Percentiles rank a stretch among this genome's conserved stretches.
phyloP scores from a whole-genome alignment of 768 basidiomycete species.

The Imleria badia region DNA sequence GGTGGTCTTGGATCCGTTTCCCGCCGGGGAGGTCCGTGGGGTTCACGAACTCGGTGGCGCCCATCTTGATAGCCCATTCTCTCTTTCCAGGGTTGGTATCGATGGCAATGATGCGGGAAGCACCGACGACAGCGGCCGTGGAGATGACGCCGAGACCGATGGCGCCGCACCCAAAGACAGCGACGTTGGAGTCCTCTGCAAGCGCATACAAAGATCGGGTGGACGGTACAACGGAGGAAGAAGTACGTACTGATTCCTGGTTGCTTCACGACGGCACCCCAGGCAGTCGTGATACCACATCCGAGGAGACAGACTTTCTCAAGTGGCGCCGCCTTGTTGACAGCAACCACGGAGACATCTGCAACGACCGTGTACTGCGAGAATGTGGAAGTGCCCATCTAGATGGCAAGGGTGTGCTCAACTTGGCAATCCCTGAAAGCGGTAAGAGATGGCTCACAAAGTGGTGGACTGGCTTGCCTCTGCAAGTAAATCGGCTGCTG shows the following conservation, averaged over 20 bases:
- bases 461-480: constrained; percentile 84
- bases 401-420: not conserved
- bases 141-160: constrained; percentile 94
- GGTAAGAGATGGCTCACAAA: constrained; percentile 61
- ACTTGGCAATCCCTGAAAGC: not conserved
- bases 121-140: constrained; percentile 73
- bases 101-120: constrained; percentile 87
- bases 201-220: not conserved
- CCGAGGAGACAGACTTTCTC: constrained; percentile 97
- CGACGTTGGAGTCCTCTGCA: constrained; percentile 80
- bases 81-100: constrained; percentile 89
- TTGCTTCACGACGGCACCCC: constrained; percentile 94
- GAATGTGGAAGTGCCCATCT: constrained; percentile 99
- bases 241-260: constrained; percentile 68
- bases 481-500: constrained; percentile 83
- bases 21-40: constrained; percentile 71
- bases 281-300: constrained; percentile 97
- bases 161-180: constrained; percentile 95
- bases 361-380: constrained; percentile 99
- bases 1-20: constrained; percentile 82
- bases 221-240: not conserved
- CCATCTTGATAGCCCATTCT: constrained; percentile 87
- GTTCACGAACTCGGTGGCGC: constrained; percentile 94
- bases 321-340: constrained; percentile 82
- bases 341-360: constrained; percentile 93